A percentile compares a stretch with the other conserved stretches of the same genome.
Conservation (phyloP, 148 eudicot species). For the Rhododendron mucronatum region DNA sequence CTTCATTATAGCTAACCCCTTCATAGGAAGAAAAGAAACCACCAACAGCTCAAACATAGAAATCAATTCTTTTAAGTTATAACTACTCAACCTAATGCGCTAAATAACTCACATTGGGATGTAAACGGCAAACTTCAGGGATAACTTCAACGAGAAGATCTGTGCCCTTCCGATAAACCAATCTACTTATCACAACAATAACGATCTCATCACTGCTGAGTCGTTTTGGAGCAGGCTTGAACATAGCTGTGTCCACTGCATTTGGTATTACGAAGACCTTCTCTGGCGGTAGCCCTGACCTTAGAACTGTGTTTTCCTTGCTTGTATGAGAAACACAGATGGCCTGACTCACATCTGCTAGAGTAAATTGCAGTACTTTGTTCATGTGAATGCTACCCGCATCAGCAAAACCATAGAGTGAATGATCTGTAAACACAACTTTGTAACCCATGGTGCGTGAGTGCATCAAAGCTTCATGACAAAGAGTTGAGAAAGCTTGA, state of each 20-base stretch:
- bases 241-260: constrained; percentile 98
- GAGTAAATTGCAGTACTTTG: constrained; percentile 88
- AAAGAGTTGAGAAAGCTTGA: constrained; percentile 97
- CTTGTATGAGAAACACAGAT: constrained; percentile 99
- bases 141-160: constrained; percentile 97
- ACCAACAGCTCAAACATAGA: background rate
- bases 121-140: constrained; percentile 88
- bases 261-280: constrained; percentile 92
- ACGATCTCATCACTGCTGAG: constrained; percentile 59
- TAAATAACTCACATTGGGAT: constrained; percentile 76
- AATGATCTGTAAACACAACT: constrained; percentile 95
- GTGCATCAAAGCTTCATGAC: constrained; percentile 97
- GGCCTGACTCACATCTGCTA: constrained; percentile 87
- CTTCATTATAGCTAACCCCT: background rate
- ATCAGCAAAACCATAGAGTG: constrained; percentile 97
- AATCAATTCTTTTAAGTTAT: background rate
- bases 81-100: background rate
- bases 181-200: constrained; percentile 89
- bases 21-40: background rate
- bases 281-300: constrained; percentile 85
- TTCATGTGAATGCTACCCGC: constrained; percentile 97
- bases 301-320: constrained; percentile 89
- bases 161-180: constrained; percentile 96
- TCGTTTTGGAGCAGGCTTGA: constrained; percentile 78
- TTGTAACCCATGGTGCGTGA: constrained; percentile 97